Evolutionary conservation across 345 rosid species (phyloP), one percentile per base, ranked within the genome.

Genomic region (Clausena lansium): DNA sequence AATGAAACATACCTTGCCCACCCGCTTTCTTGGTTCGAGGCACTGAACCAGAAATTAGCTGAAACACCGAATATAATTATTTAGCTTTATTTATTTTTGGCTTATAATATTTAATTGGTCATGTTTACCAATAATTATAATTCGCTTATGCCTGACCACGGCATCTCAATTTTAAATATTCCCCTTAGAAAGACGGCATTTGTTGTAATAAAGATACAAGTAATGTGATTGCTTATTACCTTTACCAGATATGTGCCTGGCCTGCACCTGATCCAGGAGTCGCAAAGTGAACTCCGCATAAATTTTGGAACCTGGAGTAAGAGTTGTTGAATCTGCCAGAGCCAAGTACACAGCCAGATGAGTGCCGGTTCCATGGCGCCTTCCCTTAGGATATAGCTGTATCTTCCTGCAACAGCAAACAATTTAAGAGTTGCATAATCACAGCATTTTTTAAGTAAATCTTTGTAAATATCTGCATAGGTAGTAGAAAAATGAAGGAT

Each of bases 31-130:
- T 38, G 8, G 54, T 59, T 83, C 7, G 86, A 71, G 28, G 80
- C 73, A 65, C 75, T 81, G 76, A 85, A 84, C 87, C 84, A 82
- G 74, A 61, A 58, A 77, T 55, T 82, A 9, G 65, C 88, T 84
- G 86, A 72, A 74, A 64, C 32, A 30, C 32, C 32, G 32, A 30
- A 30, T 30, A 30, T 2, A 30, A 30, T 30, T 30, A 30, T 30
- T 30, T 30, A 30, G 32, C 32, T 30, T 30, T 30, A 30, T 30
- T 30, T 30, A 30, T 30, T 30, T 30, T 2, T 30, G 32, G 32
- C 32, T 30, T 30, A 2, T 38, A 38, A 38, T 38, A 38, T 38
- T 41, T 45, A 45, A 13, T 45, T 45, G 4, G 11, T 45, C 5
- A 13, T 13, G 50, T 45, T 45, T 45, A 3, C 17, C 50, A 13